A percentile compares a stretch with the other conserved stretches of the same genome.
Conservation (phyloP, 1,284 basidiomycete genomes). For the Ustilago bromivora region DNA sequence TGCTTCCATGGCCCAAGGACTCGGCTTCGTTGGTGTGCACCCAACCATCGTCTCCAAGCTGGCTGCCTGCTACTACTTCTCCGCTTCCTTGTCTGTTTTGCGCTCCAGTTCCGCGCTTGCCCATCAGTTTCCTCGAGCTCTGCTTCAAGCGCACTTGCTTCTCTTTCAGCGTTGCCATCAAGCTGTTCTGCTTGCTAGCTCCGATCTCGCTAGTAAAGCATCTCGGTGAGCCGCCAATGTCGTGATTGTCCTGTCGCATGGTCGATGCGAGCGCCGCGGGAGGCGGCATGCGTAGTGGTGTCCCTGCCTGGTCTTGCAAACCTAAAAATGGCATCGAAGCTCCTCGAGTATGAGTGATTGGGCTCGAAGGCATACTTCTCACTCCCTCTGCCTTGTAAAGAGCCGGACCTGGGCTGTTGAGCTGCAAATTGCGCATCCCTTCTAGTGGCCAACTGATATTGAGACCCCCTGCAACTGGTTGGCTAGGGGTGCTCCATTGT, state of each 20-base stretch:
- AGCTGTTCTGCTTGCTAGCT: slow-evolving; percentile 14
- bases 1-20: background rate
- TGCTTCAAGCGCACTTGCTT: slow-evolving; percentile 40
- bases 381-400: background rate
- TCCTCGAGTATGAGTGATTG: slow-evolving; percentile 23
- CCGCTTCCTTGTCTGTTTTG: slow-evolving; percentile 3
- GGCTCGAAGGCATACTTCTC: slow-evolving; percentile 22
- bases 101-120: slow-evolving; percentile 13
- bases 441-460: slow-evolving; percentile 25
- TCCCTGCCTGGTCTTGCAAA: background rate
- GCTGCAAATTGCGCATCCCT: slow-evolving; percentile 18
- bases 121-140: slow-evolving; percentile 35
- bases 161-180: slow-evolving; percentile 46
- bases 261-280: background rate
- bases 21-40: slow-evolving; percentile 4
- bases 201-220: slow-evolving; percentile 3
- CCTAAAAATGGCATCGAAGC: slow-evolving; percentile 22
- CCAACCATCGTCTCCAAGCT: background rate
- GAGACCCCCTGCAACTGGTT: slow-evolving; percentile 3
- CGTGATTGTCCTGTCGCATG: background rate
- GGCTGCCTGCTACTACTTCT: background rate
- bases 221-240: slow-evolving; percentile 28
- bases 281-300: slow-evolving; percentile 4
- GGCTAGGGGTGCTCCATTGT: background rate
- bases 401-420: background rate